A percentile compares a stretch with the other conserved stretches of the same genome.
phyloP scores from a whole-genome alignment of 2,329 filamentous ascomycete species.

The Fusarium austroafricanum region DNA sequence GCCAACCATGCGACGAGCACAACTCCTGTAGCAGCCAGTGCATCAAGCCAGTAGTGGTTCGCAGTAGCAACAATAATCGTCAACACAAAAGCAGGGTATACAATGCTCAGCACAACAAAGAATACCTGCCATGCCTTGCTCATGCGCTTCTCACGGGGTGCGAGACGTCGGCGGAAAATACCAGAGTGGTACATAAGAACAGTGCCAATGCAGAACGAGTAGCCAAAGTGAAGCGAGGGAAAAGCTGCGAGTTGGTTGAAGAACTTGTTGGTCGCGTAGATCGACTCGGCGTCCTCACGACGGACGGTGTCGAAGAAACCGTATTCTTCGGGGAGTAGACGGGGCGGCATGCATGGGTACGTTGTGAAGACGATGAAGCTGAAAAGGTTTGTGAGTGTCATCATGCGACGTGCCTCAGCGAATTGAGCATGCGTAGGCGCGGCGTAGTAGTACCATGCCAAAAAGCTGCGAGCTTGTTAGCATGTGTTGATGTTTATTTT shows the following conservation, averaged over 20 bases:
- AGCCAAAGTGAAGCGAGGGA: slow-evolving; percentile 68
- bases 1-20: slow-evolving; percentile 69
- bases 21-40: slow-evolving; percentile 71
- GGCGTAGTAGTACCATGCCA: slow-evolving; percentile 72
- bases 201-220: slow-evolving; percentile 65
- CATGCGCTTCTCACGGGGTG: slow-evolving; percentile 46
- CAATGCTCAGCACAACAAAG: slow-evolving; percentile 55
- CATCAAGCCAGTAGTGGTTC: slow-evolving; percentile 74
- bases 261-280: slow-evolving; percentile 71
- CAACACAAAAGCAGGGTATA: slow-evolving; percentile 65
- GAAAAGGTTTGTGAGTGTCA: slow-evolving; percentile 65
- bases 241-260: slow-evolving; percentile 70
- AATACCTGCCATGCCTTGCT: slow-evolving; percentile 46
- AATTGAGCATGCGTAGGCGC: slow-evolving; percentile 56
- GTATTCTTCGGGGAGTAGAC: slow-evolving; percentile 65
- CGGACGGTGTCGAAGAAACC: slow-evolving; percentile 70
- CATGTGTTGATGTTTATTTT: not conserved
- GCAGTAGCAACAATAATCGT: slow-evolving; percentile 70
- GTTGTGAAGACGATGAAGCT: slow-evolving; percentile 66
- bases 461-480: slow-evolving; percentile 59
- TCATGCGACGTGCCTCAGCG: slow-evolving; percentile 53
- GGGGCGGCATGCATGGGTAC: slow-evolving; percentile 69
- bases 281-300: slow-evolving; percentile 59
- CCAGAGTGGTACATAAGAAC: slow-evolving; percentile 65
- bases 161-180: slow-evolving; percentile 53